Evolutionary conservation across 257 asterid genomes (phyloP), one percentile per base, ranked within the genome.

Genomic region (Solanum virginianum): DNA sequence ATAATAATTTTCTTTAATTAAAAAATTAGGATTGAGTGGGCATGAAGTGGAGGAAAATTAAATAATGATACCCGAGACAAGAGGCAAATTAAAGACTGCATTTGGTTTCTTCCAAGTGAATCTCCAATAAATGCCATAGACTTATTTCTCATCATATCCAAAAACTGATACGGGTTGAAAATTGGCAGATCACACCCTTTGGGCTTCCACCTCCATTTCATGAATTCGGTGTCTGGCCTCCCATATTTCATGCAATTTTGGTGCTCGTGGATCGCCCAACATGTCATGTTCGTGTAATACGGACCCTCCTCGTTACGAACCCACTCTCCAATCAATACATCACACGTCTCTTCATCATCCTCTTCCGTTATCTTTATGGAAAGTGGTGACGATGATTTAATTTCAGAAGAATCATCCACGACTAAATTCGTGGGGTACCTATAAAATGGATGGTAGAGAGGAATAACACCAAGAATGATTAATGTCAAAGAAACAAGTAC

Each of bases 231-330:
- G 26, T 90, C 93, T 6, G 95, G 94, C 39, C 95, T 86, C 20
- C 93, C 95, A 70, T 89, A 90, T 59, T 92, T 92, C 93, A 92
- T 91, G 92, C 95, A 92, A 87, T 92, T 91, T 18, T 92, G 95
- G 63, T 91, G 95, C 79, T 92, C 93, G 12, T 92, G 94, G 82
- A 92, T 92, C 17, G 90, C 93, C 92, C 94, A 92, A 56, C 93
- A 91, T 20, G 93, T 92, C 55, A 16, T 43, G 81, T 92, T 91
- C 41, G 94, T 91, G 85, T 92, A 92, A 83, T 91, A 92, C 0
- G 95, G 95, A 47, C 75, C 94, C 1, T 86, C 89, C 70, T 89
- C 90, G 39, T 92, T 80, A 43, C 87, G 94, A 17, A 92, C 85
- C 94, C 94, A 92, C 10, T 92, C 93, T 18, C 95, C 94, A 41